Base-by-base conservation (phyloP, 495 filamentous ascomycete genomes). In the Jackrogersella multiformis region DNA sequence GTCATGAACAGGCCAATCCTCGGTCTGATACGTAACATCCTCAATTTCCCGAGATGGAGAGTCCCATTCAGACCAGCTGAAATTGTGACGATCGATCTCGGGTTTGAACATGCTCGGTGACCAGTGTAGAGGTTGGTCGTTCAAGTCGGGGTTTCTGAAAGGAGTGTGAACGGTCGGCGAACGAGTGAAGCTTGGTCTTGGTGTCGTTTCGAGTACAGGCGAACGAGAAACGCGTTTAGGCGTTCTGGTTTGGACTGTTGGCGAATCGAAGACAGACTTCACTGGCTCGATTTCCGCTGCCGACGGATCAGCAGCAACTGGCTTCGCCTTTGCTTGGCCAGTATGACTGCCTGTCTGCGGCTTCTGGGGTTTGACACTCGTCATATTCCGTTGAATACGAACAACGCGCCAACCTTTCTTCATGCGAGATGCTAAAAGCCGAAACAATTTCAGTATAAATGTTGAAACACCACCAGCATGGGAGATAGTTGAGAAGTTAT, bases 21-120 rank as follows among this genome's bases (percentile, higher is more conserved):
- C 46, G 13, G 51, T 61, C 44, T 70, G 41, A 38, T 65, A 65
- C 12, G 67, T 45, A 26, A 54, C 56, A 57, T 70, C 61, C 30
- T 61, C 60, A 21, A 70, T 56, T 13, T 61, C 61, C 38, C 24
- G 51, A 39, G 67, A 70, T 15, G 67, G 67, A 26, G 67, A 70
- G 45, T 61, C 56, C 67, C 67, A 70, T 21, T 61, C 56, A 36
- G 67, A 70, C 67, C 61, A 70, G 34, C 56, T 57, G 56, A 61
- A 70, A 34, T 70, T 65, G 28, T 70, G 21, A 30, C 61, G 61
- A 39, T 65, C 61, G 10, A 65, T 54, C 35, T 70, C 51, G 8
- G 61, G 51, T 35, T 58, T 61, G 61, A 70, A 70, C 61, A 65
- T 70, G 28, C 56, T 28, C n/a, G 61, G 67, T 48, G 67, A 65